A percentile compares a stretch with the other conserved stretches of the same genome.
phyloP scores from a whole-genome alignment of 306 rosid species.

The Medicago truncatula region MtrunA17r5.0-ANR NC_053049.1:30656001-30656500 shows the following conservation, averaged over 20 bases:
- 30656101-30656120: not conserved
- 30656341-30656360: constrained; percentile 95
- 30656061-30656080: constrained; percentile 31
- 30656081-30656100: not conserved
- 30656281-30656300: constrained; percentile 47
- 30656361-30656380: constrained; percentile 96
- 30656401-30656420: constrained; percentile 93
- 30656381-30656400: constrained; percentile 90
- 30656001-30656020: constrained; percentile 45
- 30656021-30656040: constrained; percentile 33
- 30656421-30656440: constrained; percentile 81
- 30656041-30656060: constrained; percentile 20
- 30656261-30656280: constrained; percentile 21
- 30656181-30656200: constrained; percentile 54
- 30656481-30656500: constrained; percentile 33
- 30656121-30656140: constrained; percentile 37
- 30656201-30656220: constrained; percentile 47
- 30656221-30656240: not conserved
- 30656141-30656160: constrained; percentile 48
- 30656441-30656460: constrained; percentile 51
- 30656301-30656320: not conserved
- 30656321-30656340: constrained; percentile 92
- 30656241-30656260: constrained; percentile 21
- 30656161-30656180: constrained; percentile 68
- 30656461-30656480: constrained; percentile 24